These are phyloP conservation scores for Vachellia pachyceras DNA, from an alignment of 306 rosid genomes.

Conservation along the genomic window DNA sequence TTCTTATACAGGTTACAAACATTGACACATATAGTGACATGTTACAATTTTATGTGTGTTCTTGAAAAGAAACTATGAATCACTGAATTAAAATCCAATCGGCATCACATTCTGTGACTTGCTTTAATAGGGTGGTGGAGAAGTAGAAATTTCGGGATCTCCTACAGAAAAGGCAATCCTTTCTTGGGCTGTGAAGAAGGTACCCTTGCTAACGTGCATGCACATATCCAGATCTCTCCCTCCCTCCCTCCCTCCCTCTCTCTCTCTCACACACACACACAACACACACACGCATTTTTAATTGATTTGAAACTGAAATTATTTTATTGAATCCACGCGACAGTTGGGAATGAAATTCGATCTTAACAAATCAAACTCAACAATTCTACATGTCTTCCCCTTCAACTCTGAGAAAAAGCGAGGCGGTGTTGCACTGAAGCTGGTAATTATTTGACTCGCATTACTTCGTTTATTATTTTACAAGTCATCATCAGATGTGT, in stretches of 20 bases:
- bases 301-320: constrained; percentile 37
- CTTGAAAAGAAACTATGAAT: constrained; percentile 19
- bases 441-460: constrained; percentile 50
- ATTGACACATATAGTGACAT: not conserved
- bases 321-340: constrained; percentile 33
- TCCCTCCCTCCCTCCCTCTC: too few species aligned
- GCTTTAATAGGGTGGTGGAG: constrained; percentile 67
- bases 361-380: constrained; percentile 62
- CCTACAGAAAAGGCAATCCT: constrained; percentile 98
- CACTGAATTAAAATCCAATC: constrained; percentile 7
- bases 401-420: constrained; percentile 97
- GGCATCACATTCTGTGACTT: constrained; percentile 38
- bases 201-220: constrained; percentile 29
- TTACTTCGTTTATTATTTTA: too few species aligned
- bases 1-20: constrained; percentile 10
- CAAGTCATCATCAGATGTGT: not conserved
- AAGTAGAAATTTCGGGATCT: constrained; percentile 79
- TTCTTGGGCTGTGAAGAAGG: constrained; percentile 91
- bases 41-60: not conserved
- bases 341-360: constrained; percentile 96
- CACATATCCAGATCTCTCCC: not conserved
- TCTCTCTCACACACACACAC: too few species aligned
- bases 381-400: constrained; percentile 82
- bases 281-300: not conserved
- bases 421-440: constrained; percentile 90